phyloP scores from a whole-genome alignment of 495 filamentous ascomycete species.

The Tuber indicum region DNA sequence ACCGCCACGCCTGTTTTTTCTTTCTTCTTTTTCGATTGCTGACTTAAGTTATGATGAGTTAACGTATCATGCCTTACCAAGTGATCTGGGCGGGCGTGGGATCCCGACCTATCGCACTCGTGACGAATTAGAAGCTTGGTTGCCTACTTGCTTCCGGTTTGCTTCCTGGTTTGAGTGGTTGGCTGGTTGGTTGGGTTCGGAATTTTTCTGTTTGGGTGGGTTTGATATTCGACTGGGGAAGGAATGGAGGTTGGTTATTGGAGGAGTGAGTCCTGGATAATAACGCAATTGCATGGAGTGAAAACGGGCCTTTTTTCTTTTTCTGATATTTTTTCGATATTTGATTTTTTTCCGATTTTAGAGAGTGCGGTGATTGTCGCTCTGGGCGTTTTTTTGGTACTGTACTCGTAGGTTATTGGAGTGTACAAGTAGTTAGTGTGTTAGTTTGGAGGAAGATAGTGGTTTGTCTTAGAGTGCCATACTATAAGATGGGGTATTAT shows the following conservation, averaged over 20 bases:
- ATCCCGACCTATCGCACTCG: not conserved
- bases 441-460: not conserved
- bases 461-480: not conserved
- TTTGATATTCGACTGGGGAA: not conserved
- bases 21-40: not conserved
- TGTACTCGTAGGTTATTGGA: not conserved
- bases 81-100: not conserved
- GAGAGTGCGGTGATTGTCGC: constrained; percentile 1
- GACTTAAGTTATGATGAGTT: not conserved
- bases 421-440: not conserved
- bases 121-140: not conserved
- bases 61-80: not conserved
- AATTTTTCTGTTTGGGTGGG: not conserved
- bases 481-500: not conserved
- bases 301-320: not conserved
- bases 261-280: not conserved
- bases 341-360: not conserved
- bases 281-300: not conserved
- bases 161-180: not conserved
- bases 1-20: not conserved
- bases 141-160: not conserved
- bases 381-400: not conserved
- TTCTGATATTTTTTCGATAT: not conserved
- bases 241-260: not conserved
- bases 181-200: not conserved